Base-by-base conservation (phyloP, 192 early-diverging fungal genomes). In the Coemansia sp. region DNA sequence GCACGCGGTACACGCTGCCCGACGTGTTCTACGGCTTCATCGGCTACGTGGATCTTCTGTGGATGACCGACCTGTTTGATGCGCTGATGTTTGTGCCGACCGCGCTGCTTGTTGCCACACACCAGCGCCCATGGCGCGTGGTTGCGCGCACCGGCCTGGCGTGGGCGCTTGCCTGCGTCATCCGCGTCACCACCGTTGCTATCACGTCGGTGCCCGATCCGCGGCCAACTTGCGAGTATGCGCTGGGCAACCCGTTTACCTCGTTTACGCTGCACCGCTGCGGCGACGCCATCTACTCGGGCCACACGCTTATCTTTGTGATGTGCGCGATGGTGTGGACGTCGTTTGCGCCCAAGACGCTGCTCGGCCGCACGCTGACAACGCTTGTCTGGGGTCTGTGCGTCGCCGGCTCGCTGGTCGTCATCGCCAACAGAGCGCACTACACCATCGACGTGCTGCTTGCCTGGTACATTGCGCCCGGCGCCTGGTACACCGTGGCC, bases 121-220 rank as follows among this genome's bases (percentile, higher is more conserved):
- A 86, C 63, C 82, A 84, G 60, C 80, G 86, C 15, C 86, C 85
- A 3, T 82, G 79, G 66, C 85, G 85, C 47, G 79, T 87, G 62
- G 72, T 84, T n/a, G 84, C 73, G 21, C 87, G 85, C 57, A 69
- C 83, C 55, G 65, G 84, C 37, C 58, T 83, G 16, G 84, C 84
- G 32, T 88, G 86, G 83, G 66, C 76, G 1, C 68, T 86, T 42
- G 84, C 83, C 65, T 82, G 85, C 57, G 32, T 90, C 3, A 84
- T 90, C 65, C 74, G 88, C 5, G 86, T 85, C 42, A 85, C 85
- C 39, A 88, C 87, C 6, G 82, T 90, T 63, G 87, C 86, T n/a
- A 87, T 90, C 60, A 90, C 88, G 0, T 87, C 86, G 39, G 78
- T 87, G 37, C 88, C 88, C 5, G 88, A 90, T 49, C 85, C 88